These are phyloP conservation scores for Lentinus polychrous DNA, from an alignment of 1,284 basidiomycete species.

Conservation along the genomic window DNA sequence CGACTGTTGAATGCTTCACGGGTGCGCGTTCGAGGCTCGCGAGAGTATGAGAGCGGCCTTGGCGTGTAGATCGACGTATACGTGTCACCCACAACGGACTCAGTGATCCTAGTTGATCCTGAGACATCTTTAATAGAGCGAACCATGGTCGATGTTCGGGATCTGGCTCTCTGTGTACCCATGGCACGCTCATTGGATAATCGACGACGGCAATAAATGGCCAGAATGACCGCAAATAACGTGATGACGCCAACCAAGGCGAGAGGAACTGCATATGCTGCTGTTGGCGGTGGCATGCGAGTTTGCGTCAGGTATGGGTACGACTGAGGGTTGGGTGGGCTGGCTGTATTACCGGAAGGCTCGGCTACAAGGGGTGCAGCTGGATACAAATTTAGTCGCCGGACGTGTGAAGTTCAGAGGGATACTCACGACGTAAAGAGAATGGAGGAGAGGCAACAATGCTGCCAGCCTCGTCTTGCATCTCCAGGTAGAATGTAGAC, in stretches of 20 bases:
- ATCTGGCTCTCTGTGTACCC: too few species aligned
- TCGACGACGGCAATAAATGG: not conserved
- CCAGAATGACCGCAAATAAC: not conserved
- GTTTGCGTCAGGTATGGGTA: not conserved
- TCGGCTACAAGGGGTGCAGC: not conserved
- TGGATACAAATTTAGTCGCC: not conserved
- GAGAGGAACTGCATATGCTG: constrained; percentile 6
- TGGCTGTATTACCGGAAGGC: not conserved
- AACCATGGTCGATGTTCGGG: not conserved
- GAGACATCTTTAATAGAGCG: not conserved
- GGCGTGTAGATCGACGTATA: constrained; percentile 1
- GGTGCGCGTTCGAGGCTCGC: not conserved
- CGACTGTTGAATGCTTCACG: not conserved
- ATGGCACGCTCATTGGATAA: not conserved
- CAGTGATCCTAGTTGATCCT: too few species aligned
- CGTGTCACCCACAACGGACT: too few species aligned
- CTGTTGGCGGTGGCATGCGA: not conserved
- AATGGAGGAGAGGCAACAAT: constrained; percentile 1
- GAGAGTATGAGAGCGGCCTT: not conserved
- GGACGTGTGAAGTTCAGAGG: not conserved
- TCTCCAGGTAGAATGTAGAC: constrained; percentile 1
- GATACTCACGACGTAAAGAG: constrained; percentile 1
- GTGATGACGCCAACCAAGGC: not conserved
- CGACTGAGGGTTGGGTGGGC: not conserved
- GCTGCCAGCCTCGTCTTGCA: constrained; percentile 1